phyloP scores from a whole-genome alignment of 2,329 filamentous ascomycete genomes.

The Teratosphaeria zuluensis region DNA sequence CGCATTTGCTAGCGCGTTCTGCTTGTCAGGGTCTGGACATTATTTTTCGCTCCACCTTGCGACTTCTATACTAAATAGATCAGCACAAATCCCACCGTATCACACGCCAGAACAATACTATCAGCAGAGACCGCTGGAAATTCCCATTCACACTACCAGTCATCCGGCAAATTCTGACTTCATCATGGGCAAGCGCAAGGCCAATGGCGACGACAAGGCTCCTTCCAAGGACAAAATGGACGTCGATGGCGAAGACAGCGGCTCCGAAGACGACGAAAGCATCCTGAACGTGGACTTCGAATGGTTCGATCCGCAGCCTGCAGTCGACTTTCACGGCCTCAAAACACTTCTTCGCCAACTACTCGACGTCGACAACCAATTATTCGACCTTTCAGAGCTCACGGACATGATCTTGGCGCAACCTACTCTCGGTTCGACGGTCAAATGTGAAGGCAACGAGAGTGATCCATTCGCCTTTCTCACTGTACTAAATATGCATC shows the following conservation, averaged over 20 bases:
- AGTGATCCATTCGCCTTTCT: conserved; percentile 88
- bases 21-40: neutral
- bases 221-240: conserved; percentile 35
- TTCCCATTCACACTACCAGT: neutral
- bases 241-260: conserved; percentile 25
- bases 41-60: neutral
- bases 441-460: conserved; percentile 93
- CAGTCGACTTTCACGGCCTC: conserved; percentile 88
- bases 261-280: conserved; percentile 12
- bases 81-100: neutral
- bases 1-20: neutral
- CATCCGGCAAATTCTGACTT: neutral
- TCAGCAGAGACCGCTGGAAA: neutral
- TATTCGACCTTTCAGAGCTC: conserved; percentile 81
- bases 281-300: conserved; percentile 75
- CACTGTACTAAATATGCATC: conserved; percentile 72
- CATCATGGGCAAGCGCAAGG: conserved; percentile 44
- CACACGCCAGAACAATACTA: neutral
- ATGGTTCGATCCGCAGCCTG: conserved; percentile 90
- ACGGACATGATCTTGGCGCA: conserved; percentile 81
- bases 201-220: conserved; percentile 36
- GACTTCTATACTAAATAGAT: neutral
- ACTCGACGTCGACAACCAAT: conserved; percentile 74
- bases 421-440: conserved; percentile 79
- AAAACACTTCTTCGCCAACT: conserved; percentile 86